A percentile compares a stretch with the other conserved stretches of the same genome.
phyloP scores from a whole-genome alignment of 202 grass and related monocot species.

The Carex arenaria region DNA sequence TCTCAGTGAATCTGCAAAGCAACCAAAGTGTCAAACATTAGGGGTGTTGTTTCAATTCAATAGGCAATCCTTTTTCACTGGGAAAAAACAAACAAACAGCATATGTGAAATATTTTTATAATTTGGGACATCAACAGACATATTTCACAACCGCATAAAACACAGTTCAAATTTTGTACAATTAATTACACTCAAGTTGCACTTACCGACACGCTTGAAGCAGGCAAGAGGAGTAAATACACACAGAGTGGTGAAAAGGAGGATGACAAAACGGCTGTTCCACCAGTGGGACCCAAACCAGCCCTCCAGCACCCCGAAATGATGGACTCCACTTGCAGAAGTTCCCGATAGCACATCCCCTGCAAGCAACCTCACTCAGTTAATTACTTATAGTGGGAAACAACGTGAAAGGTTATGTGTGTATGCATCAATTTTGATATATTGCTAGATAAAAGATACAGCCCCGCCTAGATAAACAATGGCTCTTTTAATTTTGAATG shows the following conservation, averaged over 20 bases:
- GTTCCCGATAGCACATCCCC: constrained; percentile 94
- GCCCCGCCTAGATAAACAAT: background rate
- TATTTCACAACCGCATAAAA: background rate
- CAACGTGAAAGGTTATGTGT: background rate
- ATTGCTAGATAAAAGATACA: background rate
- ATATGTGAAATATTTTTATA: too few species aligned
- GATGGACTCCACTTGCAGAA: constrained; percentile 54
- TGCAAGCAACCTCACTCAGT: background rate
- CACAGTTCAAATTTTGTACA: background rate
- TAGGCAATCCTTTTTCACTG: background rate
- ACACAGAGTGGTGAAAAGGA: constrained; percentile 52
- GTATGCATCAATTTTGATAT: background rate
- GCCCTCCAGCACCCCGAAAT: constrained; percentile 83
- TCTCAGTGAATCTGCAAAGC: constrained; percentile 84
- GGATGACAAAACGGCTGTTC: constrained; percentile 77
- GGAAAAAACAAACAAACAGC: background rate
- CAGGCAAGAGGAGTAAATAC: constrained; percentile 72
- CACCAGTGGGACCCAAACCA: constrained; percentile 94
- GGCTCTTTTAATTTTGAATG: background rate
- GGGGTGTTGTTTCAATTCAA: background rate
- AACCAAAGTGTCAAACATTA: background rate
- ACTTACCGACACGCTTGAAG: constrained; percentile 77
- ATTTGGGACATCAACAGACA: background rate
- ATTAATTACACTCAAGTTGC: constrained; percentile 1
- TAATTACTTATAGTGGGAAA: background rate